Conservation (phyloP, 1,139 yeast species). For the Geotrichum reessii region DNA sequence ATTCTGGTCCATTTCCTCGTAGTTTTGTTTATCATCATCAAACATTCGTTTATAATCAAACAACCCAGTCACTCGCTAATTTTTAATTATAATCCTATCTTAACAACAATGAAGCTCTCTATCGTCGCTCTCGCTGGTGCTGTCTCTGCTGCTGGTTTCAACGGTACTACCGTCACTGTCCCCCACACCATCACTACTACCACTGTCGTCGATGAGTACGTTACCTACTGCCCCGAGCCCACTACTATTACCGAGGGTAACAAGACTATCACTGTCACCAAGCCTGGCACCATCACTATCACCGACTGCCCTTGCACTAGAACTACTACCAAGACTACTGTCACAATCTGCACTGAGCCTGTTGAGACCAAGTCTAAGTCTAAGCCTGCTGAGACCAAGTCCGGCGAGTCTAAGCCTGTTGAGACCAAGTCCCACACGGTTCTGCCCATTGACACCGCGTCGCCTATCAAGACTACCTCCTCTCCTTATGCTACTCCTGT, state of each 20-base stretch:
- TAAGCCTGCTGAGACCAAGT: too few relatives aligned
- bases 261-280: slow-evolving; percentile 39
- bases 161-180: slow-evolving; percentile 29
- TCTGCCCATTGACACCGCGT: slow-evolving; percentile 2
- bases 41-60: background rate
- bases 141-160: slow-evolving; percentile 24
- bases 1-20: too few relatives aligned
- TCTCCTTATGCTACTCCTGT: slow-evolving; percentile 29
- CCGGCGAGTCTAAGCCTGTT: background rate
- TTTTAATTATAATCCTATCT: background rate
- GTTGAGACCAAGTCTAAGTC: too few relatives aligned
- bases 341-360: slow-evolving; percentile 40
- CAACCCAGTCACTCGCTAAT: slow-evolving; percentile 1
- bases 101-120: slow-evolving; percentile 35
- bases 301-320: slow-evolving; percentile 52
- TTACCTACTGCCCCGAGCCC: slow-evolving; percentile 42
- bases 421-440: background rate
- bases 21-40: background rate
- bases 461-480: background rate
- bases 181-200: slow-evolving; percentile 26
- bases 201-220: slow-evolving; percentile 35
- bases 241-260: slow-evolving; percentile 38
- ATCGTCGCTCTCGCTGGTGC: slow-evolving; percentile 21
- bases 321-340: slow-evolving; percentile 44
- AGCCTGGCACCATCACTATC: slow-evolving; percentile 41